Evolutionary conservation across 495 filamentous ascomycete genomes (phyloP).

Genomic region (Stereocaulon alpinum): DNA sequence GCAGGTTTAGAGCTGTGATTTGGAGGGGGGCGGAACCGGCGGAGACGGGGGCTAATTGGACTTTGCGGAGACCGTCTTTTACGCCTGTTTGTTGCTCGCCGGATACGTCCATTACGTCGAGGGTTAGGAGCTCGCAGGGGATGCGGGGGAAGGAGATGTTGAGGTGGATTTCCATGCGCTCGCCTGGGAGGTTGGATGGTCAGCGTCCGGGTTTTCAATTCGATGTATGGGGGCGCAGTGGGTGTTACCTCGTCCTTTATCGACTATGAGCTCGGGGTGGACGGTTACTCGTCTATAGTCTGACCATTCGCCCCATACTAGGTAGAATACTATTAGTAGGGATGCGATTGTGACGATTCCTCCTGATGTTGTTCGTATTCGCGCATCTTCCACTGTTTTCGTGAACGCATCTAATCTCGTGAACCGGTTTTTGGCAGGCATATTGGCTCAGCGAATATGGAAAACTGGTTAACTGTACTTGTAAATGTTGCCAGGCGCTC

Average conservation of each 20-base stretch:
- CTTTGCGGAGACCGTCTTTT: slow-evolving; percentile 81
- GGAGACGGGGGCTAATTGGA: slow-evolving; percentile 57
- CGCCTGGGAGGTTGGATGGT: slow-evolving; percentile 43
- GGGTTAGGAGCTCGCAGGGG: slow-evolving; percentile 88
- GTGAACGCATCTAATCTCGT: slow-evolving; percentile 96
- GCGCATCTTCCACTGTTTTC: slow-evolving; percentile 96
- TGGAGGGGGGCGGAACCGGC: slow-evolving; percentile 78
- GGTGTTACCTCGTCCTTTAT: slow-evolving; percentile 79
- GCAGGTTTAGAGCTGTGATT: slow-evolving; percentile 59
- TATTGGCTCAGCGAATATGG: slow-evolving; percentile 24
- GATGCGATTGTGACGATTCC: slow-evolving; percentile 90
- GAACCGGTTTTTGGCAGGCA: slow-evolving; percentile 67
- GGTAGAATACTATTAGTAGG: slow-evolving; percentile 72
- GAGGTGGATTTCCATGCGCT: slow-evolving; percentile 97
- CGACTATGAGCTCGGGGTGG: slow-evolving; percentile 85
- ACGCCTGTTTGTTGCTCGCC: slow-evolving; percentile 93
- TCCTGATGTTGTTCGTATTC: slow-evolving; percentile 92
- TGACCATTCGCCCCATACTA: slow-evolving; percentile 90
- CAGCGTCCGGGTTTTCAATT: not conserved
- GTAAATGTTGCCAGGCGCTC: slow-evolving; percentile 14
- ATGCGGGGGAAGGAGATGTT: slow-evolving; percentile 93
- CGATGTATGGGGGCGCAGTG: too few relatives aligned
- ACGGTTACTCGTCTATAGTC: slow-evolving; percentile 84
- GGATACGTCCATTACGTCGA: slow-evolving; percentile 98
- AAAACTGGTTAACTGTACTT: slow-evolving; percentile 1